Evolutionary conservation across 176 grass and related monocot genomes (phyloP).

Genomic region (Neostapfia colusana): DNA sequence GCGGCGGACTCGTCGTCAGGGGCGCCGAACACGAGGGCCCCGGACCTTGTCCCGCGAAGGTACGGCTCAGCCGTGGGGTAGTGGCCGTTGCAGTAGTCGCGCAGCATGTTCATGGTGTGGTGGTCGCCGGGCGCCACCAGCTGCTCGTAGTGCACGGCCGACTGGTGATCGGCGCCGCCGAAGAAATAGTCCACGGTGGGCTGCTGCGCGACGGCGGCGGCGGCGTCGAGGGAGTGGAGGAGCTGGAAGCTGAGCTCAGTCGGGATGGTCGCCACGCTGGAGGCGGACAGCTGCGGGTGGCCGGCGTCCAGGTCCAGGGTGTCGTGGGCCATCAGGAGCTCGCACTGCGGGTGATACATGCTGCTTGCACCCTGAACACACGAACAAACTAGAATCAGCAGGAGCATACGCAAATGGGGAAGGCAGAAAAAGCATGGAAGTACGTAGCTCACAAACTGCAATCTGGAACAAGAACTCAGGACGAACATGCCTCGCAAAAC

Average conservation of each 20-base stretch:
- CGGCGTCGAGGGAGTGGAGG: constrained; percentile 41
- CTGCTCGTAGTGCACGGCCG: constrained; percentile 34
- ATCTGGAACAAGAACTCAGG: background rate
- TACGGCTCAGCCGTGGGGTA: constrained; percentile 29
- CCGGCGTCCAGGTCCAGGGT: constrained; percentile 31
- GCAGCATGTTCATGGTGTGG: constrained; percentile 44
- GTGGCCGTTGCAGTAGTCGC: constrained; percentile 47
- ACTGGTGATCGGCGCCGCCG: constrained; percentile 33
- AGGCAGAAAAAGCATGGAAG: background rate
- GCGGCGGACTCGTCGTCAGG: constrained; percentile 38
- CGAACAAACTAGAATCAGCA: background rate
- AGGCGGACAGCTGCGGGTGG: constrained; percentile 34
- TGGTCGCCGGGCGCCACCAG: constrained; percentile 10
- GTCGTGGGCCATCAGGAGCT: constrained; percentile 54
- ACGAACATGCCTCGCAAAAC: background rate
- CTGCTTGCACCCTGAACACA: background rate
- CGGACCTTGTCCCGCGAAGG: constrained; percentile 30
- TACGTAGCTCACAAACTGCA: background rate
- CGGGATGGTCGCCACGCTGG: background rate
- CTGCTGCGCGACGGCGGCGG: constrained; percentile 27
- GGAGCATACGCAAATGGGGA: background rate
- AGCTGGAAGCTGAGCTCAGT: constrained; percentile 55
- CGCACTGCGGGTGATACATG: constrained; percentile 58
- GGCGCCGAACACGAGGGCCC: constrained; percentile 50
- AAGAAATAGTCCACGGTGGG: constrained; percentile 54